A percentile compares a stretch with the other conserved stretches of the same genome.
phyloP scores from a whole-genome alignment of 805 yeast genomes.

The Saturnispora besseyi region DNA sequence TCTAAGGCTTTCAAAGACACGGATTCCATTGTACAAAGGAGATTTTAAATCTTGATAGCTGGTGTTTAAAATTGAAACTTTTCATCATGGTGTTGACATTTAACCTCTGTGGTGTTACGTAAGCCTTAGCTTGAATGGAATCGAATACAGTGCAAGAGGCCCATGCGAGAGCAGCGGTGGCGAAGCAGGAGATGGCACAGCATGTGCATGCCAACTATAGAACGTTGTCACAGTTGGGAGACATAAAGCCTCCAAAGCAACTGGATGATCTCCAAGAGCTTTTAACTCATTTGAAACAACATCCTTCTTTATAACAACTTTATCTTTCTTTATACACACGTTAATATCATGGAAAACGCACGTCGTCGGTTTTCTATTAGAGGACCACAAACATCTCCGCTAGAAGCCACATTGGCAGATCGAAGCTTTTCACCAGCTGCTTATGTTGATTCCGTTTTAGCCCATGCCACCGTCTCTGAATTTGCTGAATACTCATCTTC shows the following conservation, averaged over 20 bases:
- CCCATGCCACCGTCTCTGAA: slow-evolving; percentile 4
- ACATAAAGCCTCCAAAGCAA: neutral
- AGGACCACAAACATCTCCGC: slow-evolving; percentile 1
- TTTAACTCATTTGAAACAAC: neutral
- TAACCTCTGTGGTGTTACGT: neutral
- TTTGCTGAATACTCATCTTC: slow-evolving; percentile 5
- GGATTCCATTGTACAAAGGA: neutral
- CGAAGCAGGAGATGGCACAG: neutral
- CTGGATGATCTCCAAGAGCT: neutral
- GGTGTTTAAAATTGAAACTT: too few species aligned
- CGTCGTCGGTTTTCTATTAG: slow-evolving; percentile 7
- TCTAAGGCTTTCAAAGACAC: slow-evolving; percentile 3
- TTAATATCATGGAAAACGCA: slow-evolving; percentile 4
- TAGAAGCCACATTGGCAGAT: neutral
- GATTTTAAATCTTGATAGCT: neutral
- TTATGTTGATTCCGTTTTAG: slow-evolving; percentile 3
- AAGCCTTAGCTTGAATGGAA: neutral
- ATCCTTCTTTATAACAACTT: neutral
- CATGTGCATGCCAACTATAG: neutral
- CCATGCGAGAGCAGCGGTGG: neutral
- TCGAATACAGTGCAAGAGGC: neutral
- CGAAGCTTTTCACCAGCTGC: neutral
- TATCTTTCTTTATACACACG: neutral
- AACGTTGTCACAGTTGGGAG: neutral
- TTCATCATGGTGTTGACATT: neutral